A percentile compares a stretch with the other conserved stretches of the same genome.
These are phyloP conservation scores for Apiospora saccharicola DNA, from an alignment of 2,329 filamentous ascomycete species.

Conservation along the genomic window DNA sequence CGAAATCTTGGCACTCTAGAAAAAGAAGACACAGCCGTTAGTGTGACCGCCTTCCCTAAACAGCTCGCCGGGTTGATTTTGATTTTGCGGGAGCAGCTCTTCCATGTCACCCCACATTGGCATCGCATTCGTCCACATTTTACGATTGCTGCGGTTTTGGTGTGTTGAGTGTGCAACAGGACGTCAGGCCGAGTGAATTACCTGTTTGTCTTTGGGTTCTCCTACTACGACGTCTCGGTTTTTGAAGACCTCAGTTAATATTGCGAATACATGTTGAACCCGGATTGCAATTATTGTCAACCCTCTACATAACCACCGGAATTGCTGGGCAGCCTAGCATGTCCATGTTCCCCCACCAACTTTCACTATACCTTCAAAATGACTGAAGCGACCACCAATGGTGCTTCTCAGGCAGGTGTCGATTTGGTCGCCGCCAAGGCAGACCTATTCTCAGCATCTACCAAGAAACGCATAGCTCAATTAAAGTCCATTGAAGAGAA, in stretches of 20 bases:
- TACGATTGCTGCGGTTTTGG: conserved; percentile 21
- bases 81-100: conserved; percentile 8
- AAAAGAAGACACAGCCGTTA: conserved; percentile 3
- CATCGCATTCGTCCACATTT: conserved; percentile 21
- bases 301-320: neutral
- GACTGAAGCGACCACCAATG: conserved; percentile 57
- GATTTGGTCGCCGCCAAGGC: conserved; percentile 58
- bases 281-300: neutral
- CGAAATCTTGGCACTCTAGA: conserved; percentile 9
- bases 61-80: conserved; percentile 23
- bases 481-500: conserved; percentile 65
- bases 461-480: conserved; percentile 60
- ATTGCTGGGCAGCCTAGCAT: conserved; percentile 39
- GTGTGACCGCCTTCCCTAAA: conserved; percentile 23
- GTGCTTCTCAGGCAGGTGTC: conserved; percentile 49
- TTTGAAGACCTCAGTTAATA: neutral
- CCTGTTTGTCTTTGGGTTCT: neutral
- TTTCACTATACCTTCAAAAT: conserved; percentile 48
- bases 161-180: conserved; percentile 16
- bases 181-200: conserved; percentile 8
- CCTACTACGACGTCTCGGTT: neutral
- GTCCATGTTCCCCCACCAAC: conserved; percentile 42
- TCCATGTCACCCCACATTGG: conserved; percentile 23
- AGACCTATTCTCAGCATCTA: conserved; percentile 69
- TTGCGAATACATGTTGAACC: neutral